Base-by-base conservation (phyloP, 2,329 filamentous ascomycete genomes). In the Aspergillus cejpii region DNA sequence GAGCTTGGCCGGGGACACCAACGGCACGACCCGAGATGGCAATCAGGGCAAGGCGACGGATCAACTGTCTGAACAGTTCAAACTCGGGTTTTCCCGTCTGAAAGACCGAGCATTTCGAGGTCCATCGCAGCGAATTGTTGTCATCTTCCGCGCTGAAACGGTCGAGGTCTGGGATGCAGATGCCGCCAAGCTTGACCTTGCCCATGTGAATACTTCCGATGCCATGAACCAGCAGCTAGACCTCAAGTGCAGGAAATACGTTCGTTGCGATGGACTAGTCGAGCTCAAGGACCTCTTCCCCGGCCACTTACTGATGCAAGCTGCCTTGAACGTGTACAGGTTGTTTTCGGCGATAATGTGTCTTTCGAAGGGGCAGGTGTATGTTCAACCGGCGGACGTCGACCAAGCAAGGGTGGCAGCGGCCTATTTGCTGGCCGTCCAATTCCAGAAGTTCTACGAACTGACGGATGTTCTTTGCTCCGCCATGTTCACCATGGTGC, bases 331-430 rank as follows among this genome's bases (percentile, higher is more conserved):
- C 14, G 55, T 61, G 34, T 33, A 48, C 14, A 47, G 33, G 6
- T 7, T 56, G 28, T 36, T 58, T 28, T 41, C 52, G 11, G 49
- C 43, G n/a, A 44, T 53, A n/a, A 37, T 47, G 23, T 50, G 41
- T 7, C 34, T 57, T 8, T 45, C 28, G 5, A 38, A 39, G 12
- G 47, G 55, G 14, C 15, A 26, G 7, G 27, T 60, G 11, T 47
- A 37, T 33, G 28, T 45, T 8, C 44, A 36, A 12, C 23, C 44
- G 2, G n/a, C 26, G 15, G 45, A 56, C 17, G 15, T 51, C 17
- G 29, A 14, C 5, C 6, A 29, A 6, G 50, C 48, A 3, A 46
- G 45, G 24, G 39, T 53, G 2, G 42, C 49, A 0, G 37, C 56
- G 14, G 47, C 52, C n/a, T 48, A 48, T 29, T 12, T 59, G 1